A percentile compares a stretch with the other conserved stretches of the same genome.
phyloP scores from a whole-genome alignment of 2,329 filamentous ascomycete species.

The Cephalotrichum gorgonifer region DNA sequence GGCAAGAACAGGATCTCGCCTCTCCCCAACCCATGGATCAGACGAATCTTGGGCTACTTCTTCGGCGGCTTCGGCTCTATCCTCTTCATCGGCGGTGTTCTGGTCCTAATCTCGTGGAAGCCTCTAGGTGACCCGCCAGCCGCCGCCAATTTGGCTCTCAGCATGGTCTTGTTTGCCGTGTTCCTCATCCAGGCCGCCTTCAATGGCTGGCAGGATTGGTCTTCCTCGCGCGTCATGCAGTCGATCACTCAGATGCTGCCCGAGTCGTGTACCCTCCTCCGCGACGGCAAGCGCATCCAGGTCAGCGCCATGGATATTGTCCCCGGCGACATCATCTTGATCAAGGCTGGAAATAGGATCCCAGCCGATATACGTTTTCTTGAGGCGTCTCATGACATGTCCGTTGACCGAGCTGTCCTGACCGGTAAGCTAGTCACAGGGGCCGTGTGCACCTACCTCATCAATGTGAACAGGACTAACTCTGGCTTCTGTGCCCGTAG shows the following conservation, averaged over 20 bases:
- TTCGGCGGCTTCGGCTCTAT: slow-evolving; percentile 70
- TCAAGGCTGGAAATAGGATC: slow-evolving; percentile 64
- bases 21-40: too few relatives aligned
- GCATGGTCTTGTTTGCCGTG: slow-evolving; percentile 61
- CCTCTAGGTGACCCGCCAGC: slow-evolving; percentile 63
- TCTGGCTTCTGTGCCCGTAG: too few relatives aligned
- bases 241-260: slow-evolving; percentile 76
- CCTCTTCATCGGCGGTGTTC: slow-evolving; percentile 54
- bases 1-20: too few relatives aligned
- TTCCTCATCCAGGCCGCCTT: slow-evolving; percentile 62
- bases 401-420: slow-evolving; percentile 63
- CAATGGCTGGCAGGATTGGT: slow-evolving; percentile 66
- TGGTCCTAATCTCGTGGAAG: slow-evolving; percentile 70
- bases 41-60: too few relatives aligned
- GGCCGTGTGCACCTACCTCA: too few relatives aligned
- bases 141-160: slow-evolving; percentile 59
- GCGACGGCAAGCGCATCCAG: slow-evolving; percentile 42
- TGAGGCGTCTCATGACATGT: slow-evolving; percentile 56
- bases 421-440: too few relatives aligned
- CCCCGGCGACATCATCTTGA: slow-evolving; percentile 57
- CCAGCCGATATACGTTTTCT: slow-evolving; percentile 45
- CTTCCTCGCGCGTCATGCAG: slow-evolving; percentile 65
- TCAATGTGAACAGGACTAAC: too few relatives aligned
- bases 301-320: slow-evolving; percentile 52
- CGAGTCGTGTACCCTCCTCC: slow-evolving; percentile 46